Percentiles rank a stretch among this genome's conserved stretches.
Conservation (phyloP, 73 alveolate genomes). For the Tetrahymena thermophila region DNA sequence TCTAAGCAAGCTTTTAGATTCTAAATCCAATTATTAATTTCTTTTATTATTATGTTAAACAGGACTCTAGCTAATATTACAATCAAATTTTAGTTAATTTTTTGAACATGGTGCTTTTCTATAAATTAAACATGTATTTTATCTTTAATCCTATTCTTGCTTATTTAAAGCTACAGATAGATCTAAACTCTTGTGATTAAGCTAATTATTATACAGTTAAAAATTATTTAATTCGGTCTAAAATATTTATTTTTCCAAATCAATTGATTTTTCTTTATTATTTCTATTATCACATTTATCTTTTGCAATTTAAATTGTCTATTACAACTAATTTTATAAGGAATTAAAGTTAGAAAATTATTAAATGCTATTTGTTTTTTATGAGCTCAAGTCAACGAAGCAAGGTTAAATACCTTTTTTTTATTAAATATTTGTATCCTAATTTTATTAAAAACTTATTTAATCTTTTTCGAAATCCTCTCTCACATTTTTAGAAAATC, state of each 20-base stretch:
- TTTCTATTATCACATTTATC: background rate
- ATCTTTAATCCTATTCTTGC: background rate
- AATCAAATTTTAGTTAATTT: background rate
- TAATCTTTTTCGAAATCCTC: background rate
- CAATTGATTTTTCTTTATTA: background rate
- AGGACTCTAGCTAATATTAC: background rate
- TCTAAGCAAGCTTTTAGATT: background rate
- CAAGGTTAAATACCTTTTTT: background rate
- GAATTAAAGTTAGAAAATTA: background rate
- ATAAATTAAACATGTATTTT: background rate
- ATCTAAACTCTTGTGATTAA: background rate
- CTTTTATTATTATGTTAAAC: background rate
- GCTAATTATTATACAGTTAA: background rate
- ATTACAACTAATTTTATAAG: background rate
- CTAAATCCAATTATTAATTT: background rate
- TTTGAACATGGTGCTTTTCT: background rate
- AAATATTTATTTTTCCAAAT: background rate
- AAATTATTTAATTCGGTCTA: background rate
- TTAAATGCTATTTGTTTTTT: background rate
- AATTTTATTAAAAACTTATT: background rate
- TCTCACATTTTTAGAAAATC: background rate
- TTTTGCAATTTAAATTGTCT: background rate
- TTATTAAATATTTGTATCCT: background rate
- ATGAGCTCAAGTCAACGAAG: background rate
- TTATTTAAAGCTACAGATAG: background rate